phyloP scores from a whole-genome alignment of 164 flowering plant genomes.

The Cinnamomum micranthum region DNA sequence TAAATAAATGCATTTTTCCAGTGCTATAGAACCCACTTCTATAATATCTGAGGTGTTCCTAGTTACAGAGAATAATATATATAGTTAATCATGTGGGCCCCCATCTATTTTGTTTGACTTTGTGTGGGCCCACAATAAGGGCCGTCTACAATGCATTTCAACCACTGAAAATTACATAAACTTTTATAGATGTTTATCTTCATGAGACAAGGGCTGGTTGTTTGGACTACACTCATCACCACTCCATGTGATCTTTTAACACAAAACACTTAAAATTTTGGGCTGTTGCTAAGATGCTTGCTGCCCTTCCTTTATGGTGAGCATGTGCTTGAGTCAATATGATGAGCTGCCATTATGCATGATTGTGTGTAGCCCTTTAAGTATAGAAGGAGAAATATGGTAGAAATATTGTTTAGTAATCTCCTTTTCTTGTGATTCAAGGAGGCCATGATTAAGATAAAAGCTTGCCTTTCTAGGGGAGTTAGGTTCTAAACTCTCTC shows the following conservation, averaged over 20 bases:
- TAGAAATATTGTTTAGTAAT: too few species aligned
- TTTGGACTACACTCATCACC: background rate
- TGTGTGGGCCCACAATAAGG: too few species aligned
- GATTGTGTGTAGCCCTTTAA: background rate
- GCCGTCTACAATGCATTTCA: too few species aligned
- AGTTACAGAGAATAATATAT: too few species aligned
- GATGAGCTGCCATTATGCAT: background rate
- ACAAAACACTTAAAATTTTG: background rate
- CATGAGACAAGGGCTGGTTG: background rate
- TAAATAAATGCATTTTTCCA: too few species aligned
- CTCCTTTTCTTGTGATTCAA: background rate
- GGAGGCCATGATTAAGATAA: background rate
- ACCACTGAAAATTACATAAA: background rate
- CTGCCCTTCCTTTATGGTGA: background rate
- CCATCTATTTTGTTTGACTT: too few species aligned
- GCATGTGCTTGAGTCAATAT: conserved; percentile 2
- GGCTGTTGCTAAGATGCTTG: background rate
- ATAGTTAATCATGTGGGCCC: too few species aligned
- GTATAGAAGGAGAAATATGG: too few species aligned
- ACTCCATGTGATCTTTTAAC: background rate
- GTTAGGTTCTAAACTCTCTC: too few species aligned
- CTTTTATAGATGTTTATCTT: background rate
- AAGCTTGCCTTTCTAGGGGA: background rate
- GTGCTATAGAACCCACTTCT: too few species aligned
- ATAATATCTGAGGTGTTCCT: too few species aligned